Conservation (phyloP, 306 rosid genomes). For the Fragaria vesca region DNA sequence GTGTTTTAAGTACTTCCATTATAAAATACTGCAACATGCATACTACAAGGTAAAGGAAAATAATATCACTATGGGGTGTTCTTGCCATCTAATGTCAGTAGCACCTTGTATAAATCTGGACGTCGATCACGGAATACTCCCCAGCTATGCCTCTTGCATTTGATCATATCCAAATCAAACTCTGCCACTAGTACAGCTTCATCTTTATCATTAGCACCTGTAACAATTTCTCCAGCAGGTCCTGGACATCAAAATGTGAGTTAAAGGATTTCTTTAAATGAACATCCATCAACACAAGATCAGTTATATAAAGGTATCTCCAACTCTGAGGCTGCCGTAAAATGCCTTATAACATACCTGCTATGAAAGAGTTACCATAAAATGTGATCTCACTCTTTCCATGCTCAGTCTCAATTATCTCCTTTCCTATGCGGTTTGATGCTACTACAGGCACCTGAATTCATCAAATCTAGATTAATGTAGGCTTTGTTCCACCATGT, state of each 20-base stretch:
- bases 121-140: constrained; percentile 93
- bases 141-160: constrained; percentile 76
- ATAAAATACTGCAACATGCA: constrained; percentile 14
- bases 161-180: constrained; percentile 79
- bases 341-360: constrained; percentile 53
- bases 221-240: constrained; percentile 86
- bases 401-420: constrained; percentile 79
- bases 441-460: constrained; percentile 89
- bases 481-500: neutral
- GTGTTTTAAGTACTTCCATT: constrained; percentile 9
- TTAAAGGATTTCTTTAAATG: neutral
- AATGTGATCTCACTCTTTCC: constrained; percentile 78
- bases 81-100: constrained; percentile 66
- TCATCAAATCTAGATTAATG: constrained; percentile 16
- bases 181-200: constrained; percentile 74
- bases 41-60: neutral
- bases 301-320: neutral
- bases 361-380: constrained; percentile 90
- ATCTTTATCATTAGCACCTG: constrained; percentile 70
- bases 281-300: neutral
- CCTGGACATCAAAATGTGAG: constrained; percentile 44
- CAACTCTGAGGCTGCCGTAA: neutral
- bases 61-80: constrained; percentile 21
- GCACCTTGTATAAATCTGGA: constrained; percentile 83
- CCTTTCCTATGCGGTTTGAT: constrained; percentile 90